Evolutionary conservation across 352 stramenopile species (phyloP).

Genomic region (Phytophthora cajani): DNA sequence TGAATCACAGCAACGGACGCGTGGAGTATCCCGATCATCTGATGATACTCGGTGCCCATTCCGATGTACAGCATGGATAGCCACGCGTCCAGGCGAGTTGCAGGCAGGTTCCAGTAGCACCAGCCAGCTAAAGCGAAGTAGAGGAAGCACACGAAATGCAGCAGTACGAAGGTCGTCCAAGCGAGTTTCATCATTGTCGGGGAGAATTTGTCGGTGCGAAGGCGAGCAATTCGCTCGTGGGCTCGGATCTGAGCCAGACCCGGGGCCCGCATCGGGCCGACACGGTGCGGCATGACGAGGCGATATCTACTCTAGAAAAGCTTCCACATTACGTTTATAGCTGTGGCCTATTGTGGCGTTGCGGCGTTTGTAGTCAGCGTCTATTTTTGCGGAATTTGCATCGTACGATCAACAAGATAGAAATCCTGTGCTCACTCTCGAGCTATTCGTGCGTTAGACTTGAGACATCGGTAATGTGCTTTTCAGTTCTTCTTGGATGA

Average conservation of each 20-base stretch:
- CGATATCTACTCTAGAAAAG: not conserved
- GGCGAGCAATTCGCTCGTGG: constrained; percentile 7
- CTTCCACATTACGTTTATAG: not conserved
- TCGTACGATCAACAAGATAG: no score
- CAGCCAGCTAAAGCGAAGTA: constrained; percentile 31
- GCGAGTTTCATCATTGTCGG: constrained; percentile 14
- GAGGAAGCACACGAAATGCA: constrained; percentile 35
- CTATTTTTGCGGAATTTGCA: not conserved
- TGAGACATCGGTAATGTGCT: no score
- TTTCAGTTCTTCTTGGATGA: no score
- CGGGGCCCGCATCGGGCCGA: constrained; percentile 1
- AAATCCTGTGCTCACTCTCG: no score
- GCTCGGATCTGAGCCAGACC: constrained; percentile 21
- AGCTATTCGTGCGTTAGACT: no score
- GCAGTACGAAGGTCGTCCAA: constrained; percentile 29
- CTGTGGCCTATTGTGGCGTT: not conserved
- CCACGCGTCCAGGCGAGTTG: constrained; percentile 35
- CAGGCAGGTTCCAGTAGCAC: constrained; percentile 38
- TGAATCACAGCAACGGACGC: constrained; percentile 24
- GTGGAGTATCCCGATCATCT: constrained; percentile 18
- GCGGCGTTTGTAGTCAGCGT: not conserved
- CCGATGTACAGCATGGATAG: constrained; percentile 36
- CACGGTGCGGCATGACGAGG: constrained; percentile 15
- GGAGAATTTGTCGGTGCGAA: constrained; percentile 26
- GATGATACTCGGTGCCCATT: constrained; percentile 28